Base-by-base conservation (phyloP, 2,329 filamentous ascomycete species). In the Aspergillus sp. region DNA sequence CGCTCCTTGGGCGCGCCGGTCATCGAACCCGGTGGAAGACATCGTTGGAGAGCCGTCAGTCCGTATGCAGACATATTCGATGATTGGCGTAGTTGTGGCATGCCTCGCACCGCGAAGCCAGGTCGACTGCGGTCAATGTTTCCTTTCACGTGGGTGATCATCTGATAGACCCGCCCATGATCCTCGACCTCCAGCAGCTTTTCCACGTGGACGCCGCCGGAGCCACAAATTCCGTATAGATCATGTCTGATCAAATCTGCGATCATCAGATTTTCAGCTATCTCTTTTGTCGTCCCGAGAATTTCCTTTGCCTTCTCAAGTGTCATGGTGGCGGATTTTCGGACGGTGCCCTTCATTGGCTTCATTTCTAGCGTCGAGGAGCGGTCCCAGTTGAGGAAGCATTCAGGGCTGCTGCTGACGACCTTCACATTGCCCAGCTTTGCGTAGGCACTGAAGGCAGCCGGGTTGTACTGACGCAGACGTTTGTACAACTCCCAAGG, bases 221-320 rank as follows among this genome's bases (percentile, higher is more conserved):
- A 81, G 4, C 89, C 89, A 55, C 87, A 90, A 8, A 95, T 85
- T n/a, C 86, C 84, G 70, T 95, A 88, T 11, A 97, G 77, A 69
- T 97, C 93, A 66, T 97, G 93, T 0, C 93, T 83, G n/a, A 96
- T 94, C 1, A 97, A 79, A 69, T 97, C 93, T 2, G 96, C 92
- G 63, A 97, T 96, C 94, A 97, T 97, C 20, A 97, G 81, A 65
- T 97, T 97, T 75, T 97, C 93, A 0, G 93, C 93, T 62, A 89
- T 86, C 70, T 97, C 94, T 69, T 97, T 97, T 19, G 89, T 87
- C 0, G 89, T 82, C 52, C 87, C 83, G 13, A 96, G 81, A 36
- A 95, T 82, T 24, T 76, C 74, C 55, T 86, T 84, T 1, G 93
- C 92, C 63, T 88, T 81, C 4, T 79, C 81, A n/a, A 88, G 77